Conservation (phyloP, 345 rosid genomes). For the Moricandia arvensis region DNA sequence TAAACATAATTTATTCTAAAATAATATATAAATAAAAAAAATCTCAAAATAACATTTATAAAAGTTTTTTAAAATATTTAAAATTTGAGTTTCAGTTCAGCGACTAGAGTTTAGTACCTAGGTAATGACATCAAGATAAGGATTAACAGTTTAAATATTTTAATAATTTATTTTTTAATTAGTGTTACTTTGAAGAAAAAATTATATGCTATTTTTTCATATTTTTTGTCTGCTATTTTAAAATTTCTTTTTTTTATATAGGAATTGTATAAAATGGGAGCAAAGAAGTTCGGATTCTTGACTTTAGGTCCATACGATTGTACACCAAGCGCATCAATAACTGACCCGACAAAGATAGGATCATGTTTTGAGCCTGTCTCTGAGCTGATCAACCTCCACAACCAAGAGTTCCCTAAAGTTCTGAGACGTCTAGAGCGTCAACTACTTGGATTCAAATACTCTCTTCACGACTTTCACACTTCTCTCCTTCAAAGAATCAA, state of each 20-base stretch:
- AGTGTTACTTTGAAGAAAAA: too few relatives aligned
- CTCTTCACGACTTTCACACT: conserved; percentile 52
- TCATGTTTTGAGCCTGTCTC: conserved; percentile 50
- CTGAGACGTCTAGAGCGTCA: conserved; percentile 41
- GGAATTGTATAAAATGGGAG: conserved; percentile 66
- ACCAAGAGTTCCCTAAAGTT: conserved; percentile 48
- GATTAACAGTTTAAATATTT: too few relatives aligned
- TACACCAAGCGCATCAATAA: conserved; percentile 46
- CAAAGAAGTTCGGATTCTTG: conserved; percentile 66
- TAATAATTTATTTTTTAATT: too few relatives aligned
- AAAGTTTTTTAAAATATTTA: too few relatives aligned
- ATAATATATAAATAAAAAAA: too few relatives aligned
- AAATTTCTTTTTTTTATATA: conserved; percentile 1
- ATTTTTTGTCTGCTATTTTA: too few relatives aligned
- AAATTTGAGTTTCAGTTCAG: too few relatives aligned
- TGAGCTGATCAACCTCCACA: conserved; percentile 49
- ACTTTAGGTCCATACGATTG: conserved; percentile 61
- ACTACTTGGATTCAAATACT: conserved; percentile 57
- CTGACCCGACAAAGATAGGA: conserved; percentile 38
- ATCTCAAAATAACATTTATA: too few relatives aligned
- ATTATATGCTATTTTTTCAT: too few relatives aligned
- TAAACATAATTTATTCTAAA: too few relatives aligned
- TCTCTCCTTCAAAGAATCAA: conserved; percentile 45
- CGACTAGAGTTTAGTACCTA: too few relatives aligned
- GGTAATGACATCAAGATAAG: too few relatives aligned